Percentiles rank a stretch among this genome's conserved stretches.
Conservation (phyloP, 2,329 filamentous ascomycete genomes). For the Penicillium aurantiogriseum region DNA sequence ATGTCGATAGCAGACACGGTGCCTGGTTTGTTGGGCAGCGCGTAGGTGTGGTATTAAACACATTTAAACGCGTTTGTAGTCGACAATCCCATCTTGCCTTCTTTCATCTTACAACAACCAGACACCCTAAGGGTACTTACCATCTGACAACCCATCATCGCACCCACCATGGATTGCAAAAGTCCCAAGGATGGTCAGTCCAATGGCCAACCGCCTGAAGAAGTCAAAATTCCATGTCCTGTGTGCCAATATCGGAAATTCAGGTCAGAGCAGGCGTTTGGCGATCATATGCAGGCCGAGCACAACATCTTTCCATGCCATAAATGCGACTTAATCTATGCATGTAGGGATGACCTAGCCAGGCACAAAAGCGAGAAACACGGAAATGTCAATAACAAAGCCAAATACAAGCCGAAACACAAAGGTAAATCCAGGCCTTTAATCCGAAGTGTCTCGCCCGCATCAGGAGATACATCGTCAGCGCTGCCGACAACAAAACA, state of each 20-base stretch:
- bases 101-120: neutral
- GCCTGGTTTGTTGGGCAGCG: neutral
- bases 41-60: neutral
- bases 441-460: neutral
- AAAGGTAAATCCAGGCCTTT: neutral
- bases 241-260: neutral
- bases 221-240: neutral
- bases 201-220: neutral
- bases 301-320: neutral
- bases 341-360: neutral
- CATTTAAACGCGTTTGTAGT: neutral
- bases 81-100: neutral
- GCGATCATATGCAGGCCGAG: neutral
- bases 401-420: neutral
- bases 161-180: neutral
- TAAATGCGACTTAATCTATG: neutral
- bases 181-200: accelerated
- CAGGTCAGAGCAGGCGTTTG: neutral
- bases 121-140: neutral
- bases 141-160: neutral
- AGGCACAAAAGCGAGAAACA: neutral
- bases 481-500: neutral
- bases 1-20: neutral
- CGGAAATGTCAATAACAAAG: accelerated
- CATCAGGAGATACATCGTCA: neutral